Evolutionary conservation across 768 basidiomycete species (phyloP), one percentile per base, ranked within the genome.

Genomic region (Rhodotorula kratochvilovae): DNA sequence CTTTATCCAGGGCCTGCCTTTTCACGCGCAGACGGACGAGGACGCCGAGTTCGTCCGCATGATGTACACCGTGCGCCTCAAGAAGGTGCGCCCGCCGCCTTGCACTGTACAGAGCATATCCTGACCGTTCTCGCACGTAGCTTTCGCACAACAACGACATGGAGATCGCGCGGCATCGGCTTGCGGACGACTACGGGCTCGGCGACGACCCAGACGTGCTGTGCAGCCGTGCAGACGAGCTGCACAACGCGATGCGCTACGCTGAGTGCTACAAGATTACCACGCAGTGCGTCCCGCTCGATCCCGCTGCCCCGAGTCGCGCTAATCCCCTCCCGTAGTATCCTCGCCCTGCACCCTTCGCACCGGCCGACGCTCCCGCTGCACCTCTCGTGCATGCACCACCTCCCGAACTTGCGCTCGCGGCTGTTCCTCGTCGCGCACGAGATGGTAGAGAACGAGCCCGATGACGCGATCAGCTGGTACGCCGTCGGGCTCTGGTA

Each of bases 401-500:
- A 99, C 80, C 84, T 98, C 29, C 86, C 88, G 35, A 89, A 95
- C 79, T 83, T 97, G 19, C 90, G 94, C 76, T 93, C 94, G 5
- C 89, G 89, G 76, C 86, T 99, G 12, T 99, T 97, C 82, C 89
- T 99, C 72, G 85, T 98, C 50, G 96, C 96, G 1, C 96, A 98
- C 77, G 91, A 96, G 78, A 86, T 99, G 79, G 93, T 97, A 27
- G 91, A 97, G 65, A 87, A 87, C 58, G 94, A 97, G 78, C 94
- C 96, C 0, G 91, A 93, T 78, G 89, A 90, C 54, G 88, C 92
- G 1, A 86, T 91, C 63, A 94, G 91, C 76, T 99, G 96, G 96
- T 99, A 98, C 81, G 92, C 96, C 8, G 96, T 98, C 33, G 96
- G 94, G 0, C 87, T 97, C 31, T 99, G 94, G 90, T 98, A 99